Conservation (phyloP, 1,284 basidiomycete genomes). For the Ganoderma meredithae region DNA sequence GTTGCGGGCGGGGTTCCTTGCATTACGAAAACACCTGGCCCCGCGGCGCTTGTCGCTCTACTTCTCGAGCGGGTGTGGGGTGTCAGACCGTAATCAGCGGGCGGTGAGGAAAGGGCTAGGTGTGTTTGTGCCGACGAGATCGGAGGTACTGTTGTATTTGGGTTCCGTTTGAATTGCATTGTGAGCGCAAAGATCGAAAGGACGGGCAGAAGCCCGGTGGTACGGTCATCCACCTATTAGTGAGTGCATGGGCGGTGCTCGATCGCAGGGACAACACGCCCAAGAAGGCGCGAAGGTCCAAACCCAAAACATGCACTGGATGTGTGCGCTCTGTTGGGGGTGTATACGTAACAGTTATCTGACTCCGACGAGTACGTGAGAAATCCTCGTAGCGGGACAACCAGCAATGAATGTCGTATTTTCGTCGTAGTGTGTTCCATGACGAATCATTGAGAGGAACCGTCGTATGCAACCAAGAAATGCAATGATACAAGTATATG, state of each 20-base stretch:
- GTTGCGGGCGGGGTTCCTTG: slow-evolving; percentile 54
- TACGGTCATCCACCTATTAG: neutral
- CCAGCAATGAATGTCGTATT: neutral
- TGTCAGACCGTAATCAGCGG: slow-evolving; percentile 31
- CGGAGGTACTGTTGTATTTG: slow-evolving; percentile 15
- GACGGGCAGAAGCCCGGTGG: neutral
- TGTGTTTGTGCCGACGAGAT: slow-evolving; percentile 25
- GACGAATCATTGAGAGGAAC: neutral
- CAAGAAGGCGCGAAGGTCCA: neutral
- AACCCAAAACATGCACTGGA: neutral
- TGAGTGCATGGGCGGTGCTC: slow-evolving; percentile 1
- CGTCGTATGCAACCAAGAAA: neutral
- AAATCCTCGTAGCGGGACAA: neutral
- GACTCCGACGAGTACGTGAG: too few species aligned
- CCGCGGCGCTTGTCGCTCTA: slow-evolving; percentile 52
- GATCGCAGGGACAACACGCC: neutral
- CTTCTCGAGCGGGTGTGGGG: slow-evolving; percentile 69
- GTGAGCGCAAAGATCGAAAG: neutral
- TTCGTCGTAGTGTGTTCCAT: neutral
- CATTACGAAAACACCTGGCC: slow-evolving; percentile 65
- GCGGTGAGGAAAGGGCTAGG: slow-evolving; percentile 2
- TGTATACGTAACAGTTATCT: neutral
- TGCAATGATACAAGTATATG: neutral
- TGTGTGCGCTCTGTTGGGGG: neutral
- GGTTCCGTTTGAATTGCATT: slow-evolving; percentile 12